These are phyloP conservation scores for Corynascus novoguineensis DNA, from an alignment of 495 filamentous ascomycete genomes.

Conservation along the genomic window DNA sequence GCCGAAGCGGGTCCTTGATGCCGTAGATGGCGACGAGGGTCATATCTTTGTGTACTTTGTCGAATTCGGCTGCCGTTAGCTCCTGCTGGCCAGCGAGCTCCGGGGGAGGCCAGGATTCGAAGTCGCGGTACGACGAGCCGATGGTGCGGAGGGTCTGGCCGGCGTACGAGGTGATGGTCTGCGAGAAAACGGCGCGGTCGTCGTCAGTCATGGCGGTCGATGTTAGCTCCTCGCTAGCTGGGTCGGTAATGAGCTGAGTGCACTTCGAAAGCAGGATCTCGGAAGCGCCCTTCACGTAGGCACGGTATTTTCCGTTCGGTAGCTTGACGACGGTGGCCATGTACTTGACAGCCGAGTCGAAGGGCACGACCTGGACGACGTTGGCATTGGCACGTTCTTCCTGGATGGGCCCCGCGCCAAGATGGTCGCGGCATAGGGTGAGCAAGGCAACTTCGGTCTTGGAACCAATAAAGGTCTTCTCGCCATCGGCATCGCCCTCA, in stretches of 20 bases:
- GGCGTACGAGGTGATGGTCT: conserved; percentile 71
- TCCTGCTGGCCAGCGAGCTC: conserved; percentile 64
- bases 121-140: conserved; percentile 80
- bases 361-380: conserved; percentile 70
- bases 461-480: conserved; percentile 71
- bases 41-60: conserved; percentile 68
- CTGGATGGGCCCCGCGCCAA: conserved; percentile 64
- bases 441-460: conserved; percentile 87
- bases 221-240: conserved; percentile 50
- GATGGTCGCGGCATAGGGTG: conserved; percentile 63
- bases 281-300: conserved; percentile 81
- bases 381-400: conserved; percentile 67
- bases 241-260: conserved; percentile 60
- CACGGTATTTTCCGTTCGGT: conserved; percentile 57
- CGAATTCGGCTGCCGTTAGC: conserved; percentile 63
- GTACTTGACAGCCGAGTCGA: conserved; percentile 80
- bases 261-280: conserved; percentile 75
- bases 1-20: conserved; percentile 84
- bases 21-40: conserved; percentile 73
- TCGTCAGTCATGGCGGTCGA: conserved; percentile 50
- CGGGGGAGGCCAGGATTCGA: conserved; percentile 81
- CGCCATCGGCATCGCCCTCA: conserved; percentile 74
- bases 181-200: conserved; percentile 53
- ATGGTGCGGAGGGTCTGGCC: conserved; percentile 82
- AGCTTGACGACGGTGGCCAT: conserved; percentile 74